phyloP scores from a whole-genome alignment of 2,329 filamentous ascomycete species.

The Dothideomycetes sp. region DNA sequence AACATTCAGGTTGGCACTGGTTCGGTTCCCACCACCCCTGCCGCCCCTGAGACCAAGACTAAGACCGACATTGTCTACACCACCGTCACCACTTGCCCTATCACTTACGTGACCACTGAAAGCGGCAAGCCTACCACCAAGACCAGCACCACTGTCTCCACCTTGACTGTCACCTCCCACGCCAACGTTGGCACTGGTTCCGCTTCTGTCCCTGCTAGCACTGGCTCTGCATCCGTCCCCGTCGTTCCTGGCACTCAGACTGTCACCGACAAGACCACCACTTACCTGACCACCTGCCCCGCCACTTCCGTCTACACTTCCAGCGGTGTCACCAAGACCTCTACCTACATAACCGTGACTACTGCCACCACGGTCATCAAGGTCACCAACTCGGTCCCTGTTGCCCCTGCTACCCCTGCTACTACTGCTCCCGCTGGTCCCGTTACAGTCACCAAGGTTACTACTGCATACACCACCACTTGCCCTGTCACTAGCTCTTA shows the following conservation, averaged over 20 bases:
- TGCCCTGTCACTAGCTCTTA: constrained; percentile 21
- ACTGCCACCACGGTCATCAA: constrained; percentile 7
- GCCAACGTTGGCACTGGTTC: constrained; percentile 1
- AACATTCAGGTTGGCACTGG: not conserved
- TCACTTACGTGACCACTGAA: constrained; percentile 1
- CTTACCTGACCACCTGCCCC: constrained; percentile 14
- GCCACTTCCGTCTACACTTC: constrained; percentile 1
- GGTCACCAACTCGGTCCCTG: constrained; percentile 11
- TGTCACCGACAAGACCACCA: constrained; percentile 3
- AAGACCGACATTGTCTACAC: not conserved
- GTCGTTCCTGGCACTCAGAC: not conserved
- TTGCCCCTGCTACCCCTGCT: not conserved
- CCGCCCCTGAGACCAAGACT: not conserved
- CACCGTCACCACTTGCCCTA: constrained; percentile 5
- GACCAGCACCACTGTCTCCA: constrained; percentile 2
- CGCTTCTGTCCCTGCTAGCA: constrained; percentile 5
- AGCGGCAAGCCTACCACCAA: not conserved
- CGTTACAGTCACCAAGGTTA: constrained; percentile 1
- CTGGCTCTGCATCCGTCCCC: not conserved
- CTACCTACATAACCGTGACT: not conserved
- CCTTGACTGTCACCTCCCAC: not conserved
- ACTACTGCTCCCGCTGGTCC: constrained; percentile 6
- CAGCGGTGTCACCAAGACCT: constrained; percentile 7
- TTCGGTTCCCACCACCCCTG: not conserved
- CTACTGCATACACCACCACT: constrained; percentile 15